A percentile compares a stretch with the other conserved stretches of the same genome.
phyloP scores from a whole-genome alignment of 2,329 filamentous ascomycete genomes.

The Calonectria fujianensis region DNA sequence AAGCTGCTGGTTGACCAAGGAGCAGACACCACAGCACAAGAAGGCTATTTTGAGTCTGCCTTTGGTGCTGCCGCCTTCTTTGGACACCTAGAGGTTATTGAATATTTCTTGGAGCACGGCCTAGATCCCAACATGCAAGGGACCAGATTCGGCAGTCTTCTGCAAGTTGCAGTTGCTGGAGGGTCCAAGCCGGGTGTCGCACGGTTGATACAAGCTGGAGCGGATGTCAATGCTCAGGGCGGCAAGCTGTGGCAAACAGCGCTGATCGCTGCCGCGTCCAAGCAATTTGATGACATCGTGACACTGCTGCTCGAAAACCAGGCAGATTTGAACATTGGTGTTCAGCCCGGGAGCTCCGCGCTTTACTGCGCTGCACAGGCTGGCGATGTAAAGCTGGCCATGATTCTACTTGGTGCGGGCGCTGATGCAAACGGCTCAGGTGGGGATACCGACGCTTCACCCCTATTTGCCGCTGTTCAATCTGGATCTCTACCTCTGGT shows the following conservation, averaged over 20 bases:
- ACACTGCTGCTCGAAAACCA: not conserved
- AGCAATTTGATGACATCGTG: conserved; percentile 10
- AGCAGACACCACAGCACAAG: not conserved
- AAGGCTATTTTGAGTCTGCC: conserved; percentile 6
- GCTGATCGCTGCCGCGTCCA: not conserved
- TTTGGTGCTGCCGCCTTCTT: conserved; percentile 13
- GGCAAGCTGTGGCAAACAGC: conserved; percentile 7
- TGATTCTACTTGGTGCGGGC: conserved; percentile 11
- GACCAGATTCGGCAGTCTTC: not conserved
- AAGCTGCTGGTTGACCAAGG: not conserved
- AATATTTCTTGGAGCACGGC: not conserved
- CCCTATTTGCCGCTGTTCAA: conserved; percentile 9
- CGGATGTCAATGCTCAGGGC: conserved; percentile 10
- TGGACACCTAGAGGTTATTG: not conserved
- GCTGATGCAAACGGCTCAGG: conserved; percentile 8
- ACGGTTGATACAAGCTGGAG: conserved; percentile 8
- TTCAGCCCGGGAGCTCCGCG: not conserved
- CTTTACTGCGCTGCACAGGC: conserved; percentile 10
- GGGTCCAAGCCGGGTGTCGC: not conserved
- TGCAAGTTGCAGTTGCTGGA: conserved; percentile 6
- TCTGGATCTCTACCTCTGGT: conserved; percentile 9
- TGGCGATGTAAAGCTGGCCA: conserved; percentile 16
- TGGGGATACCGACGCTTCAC: not conserved
- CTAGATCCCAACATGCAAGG: not conserved
- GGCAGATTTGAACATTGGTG: not conserved